Base-by-base conservation (phyloP, 225 moss, liverwort and hornwort genomes). In the Sphagnum tenellum region DNA sequence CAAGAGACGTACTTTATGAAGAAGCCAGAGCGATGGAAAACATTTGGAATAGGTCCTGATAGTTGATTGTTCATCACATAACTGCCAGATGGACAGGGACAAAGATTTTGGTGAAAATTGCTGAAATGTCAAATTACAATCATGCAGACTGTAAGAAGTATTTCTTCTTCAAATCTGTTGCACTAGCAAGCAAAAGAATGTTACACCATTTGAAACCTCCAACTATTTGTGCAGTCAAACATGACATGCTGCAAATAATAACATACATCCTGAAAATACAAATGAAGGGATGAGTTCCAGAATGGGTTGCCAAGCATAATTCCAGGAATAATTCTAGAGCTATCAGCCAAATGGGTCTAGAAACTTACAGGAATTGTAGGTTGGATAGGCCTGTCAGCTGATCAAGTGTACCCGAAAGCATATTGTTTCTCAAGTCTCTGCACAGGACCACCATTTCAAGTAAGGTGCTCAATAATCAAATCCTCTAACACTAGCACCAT, bases 361-460 rank as follows among this genome's bases (percentile, higher is more conserved):
- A 29, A 63, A 63, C 81, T 72, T 78, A 86, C 89, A 89, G 60
- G 50, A 75, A 74, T 2, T 69, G 64, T 66, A 89, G 76, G 72
- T 72, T 72, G 1, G 29, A 29, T 68, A 87, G 72, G 56, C 12
- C 63, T 64, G 56, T 61, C 13, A 89, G 72, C 46, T 54, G 50
- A 73, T 89, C 71, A 59, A 89, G 69, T 56, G 71, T 64, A 56
- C 89, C 89, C 61, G 69, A 78, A 54, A 87, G 72, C 49, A 80
- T 65, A 65, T 89, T 89, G 53, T 72, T 71, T 68, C 78, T 79
- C 56, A 89, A 66, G 67, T 85, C 87, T 73, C 89, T 87, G 82
- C 68, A 67, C 63, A 44, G 46, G 47, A 66, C 63, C 44, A 29
- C 29, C 29, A 29, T 29, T 29, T 29, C 29, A 29, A 29, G 0